phyloP scores from a whole-genome alignment of 371 early-diverging fungal genomes.

The Mucor saturninus region DNA sequence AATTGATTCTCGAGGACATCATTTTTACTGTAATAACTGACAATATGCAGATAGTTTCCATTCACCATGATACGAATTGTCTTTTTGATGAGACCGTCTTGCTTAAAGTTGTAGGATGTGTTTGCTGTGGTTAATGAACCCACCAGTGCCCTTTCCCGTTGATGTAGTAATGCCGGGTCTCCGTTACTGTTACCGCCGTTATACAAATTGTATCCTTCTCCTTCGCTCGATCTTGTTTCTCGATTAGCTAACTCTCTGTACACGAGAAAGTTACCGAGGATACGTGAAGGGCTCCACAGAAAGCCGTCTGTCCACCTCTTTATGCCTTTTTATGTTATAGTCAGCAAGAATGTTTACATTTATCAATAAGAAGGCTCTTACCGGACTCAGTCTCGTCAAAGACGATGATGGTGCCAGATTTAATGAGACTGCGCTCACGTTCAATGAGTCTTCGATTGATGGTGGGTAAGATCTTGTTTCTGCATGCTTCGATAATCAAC shows the following conservation, averaged over 20 bases:
- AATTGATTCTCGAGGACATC: constrained; percentile 64
- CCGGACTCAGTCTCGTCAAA: constrained; percentile 73
- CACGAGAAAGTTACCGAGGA: constrained; percentile 63
- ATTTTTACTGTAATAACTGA: constrained; percentile 83
- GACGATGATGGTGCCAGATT: constrained; percentile 72
- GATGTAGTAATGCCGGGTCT: constrained; percentile 5
- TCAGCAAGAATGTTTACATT: no score
- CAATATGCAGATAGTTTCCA: constrained; percentile 79
- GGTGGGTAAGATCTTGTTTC: constrained; percentile 58
- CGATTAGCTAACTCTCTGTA: constrained; percentile 65
- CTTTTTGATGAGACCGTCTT: constrained; percentile 85
- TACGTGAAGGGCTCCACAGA: constrained; percentile 74
- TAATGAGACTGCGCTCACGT: constrained; percentile 59
- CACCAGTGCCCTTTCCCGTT: constrained; percentile 61
- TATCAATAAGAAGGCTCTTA: constrained; percentile 16
- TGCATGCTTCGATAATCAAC: constrained; percentile 71
- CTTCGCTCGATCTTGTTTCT: constrained; percentile 22
- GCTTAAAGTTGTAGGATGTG: constrained; percentile 71
- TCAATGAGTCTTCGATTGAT: constrained; percentile 68
- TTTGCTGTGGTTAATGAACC: constrained; percentile 55
- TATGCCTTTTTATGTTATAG: constrained; percentile 43
- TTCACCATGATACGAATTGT: constrained; percentile 81
- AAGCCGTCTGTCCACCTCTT: constrained; percentile 79
- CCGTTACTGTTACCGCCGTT: not conserved
- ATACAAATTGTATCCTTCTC: not conserved